Evolutionary conservation across 1,284 basidiomycete genomes (phyloP).

Genomic region (Wolfiporia cocos): DNA sequence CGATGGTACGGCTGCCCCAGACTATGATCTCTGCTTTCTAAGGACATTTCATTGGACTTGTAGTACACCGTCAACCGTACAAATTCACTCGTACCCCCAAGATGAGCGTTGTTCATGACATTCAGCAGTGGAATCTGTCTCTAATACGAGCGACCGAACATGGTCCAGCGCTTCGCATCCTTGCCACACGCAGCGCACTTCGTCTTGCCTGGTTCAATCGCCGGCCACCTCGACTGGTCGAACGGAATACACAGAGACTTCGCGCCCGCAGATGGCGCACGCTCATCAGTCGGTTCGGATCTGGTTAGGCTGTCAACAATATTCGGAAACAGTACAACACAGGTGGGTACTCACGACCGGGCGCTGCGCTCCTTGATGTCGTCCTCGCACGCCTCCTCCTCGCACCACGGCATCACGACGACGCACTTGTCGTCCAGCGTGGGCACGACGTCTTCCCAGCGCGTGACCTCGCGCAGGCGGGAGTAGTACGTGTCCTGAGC

Average conservation of each 20-base stretch:
- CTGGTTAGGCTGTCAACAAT: conserved; percentile 30
- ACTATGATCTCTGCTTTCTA: no score
- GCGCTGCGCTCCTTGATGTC: conserved; percentile 96
- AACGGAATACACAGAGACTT: conserved; percentile 98
- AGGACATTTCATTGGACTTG: no score
- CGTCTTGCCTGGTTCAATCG: conserved; percentile 73
- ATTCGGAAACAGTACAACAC: background rate
- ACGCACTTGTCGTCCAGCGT: conserved; percentile 88
- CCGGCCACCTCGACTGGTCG: conserved; percentile 79
- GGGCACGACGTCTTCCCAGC: conserved; percentile 92
- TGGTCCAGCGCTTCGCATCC: conserved; percentile 87
- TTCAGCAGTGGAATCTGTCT: background rate
- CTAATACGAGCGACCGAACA: conserved; percentile 84
- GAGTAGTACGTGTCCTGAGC: conserved; percentile 76
- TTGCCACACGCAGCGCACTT: conserved; percentile 83
- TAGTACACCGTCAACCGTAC: background rate
- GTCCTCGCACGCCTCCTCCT: conserved; percentile 91
- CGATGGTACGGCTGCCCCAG: no score
- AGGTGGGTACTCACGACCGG: conserved; percentile 57
- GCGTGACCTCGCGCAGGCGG: conserved; percentile 69
- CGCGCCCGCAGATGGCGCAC: conserved; percentile 96
- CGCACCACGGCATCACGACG: conserved; percentile 95
- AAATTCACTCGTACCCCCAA: background rate
- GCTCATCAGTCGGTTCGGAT: conserved; percentile 84
- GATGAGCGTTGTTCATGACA: background rate